Conservation (phyloP, 352 stramenopile genomes). For the Peronospora belbahrii region DNA sequence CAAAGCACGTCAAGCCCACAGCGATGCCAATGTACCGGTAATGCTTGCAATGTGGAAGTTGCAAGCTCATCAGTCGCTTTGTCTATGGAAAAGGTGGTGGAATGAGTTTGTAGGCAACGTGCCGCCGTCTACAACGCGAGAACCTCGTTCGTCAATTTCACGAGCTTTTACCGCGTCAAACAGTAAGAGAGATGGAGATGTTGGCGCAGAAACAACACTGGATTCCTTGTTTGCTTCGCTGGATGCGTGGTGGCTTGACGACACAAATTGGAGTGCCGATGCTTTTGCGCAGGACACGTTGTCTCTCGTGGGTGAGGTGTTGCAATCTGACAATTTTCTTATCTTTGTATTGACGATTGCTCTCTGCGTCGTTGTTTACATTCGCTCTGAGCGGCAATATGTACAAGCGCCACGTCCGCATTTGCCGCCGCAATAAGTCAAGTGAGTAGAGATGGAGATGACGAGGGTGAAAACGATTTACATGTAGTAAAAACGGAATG, state of each 20-base stretch:
- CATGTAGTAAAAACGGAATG: slow-evolving; percentile 23
- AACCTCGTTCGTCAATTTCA: background rate
- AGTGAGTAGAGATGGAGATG: slow-evolving; percentile 12
- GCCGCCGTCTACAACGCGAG: slow-evolving; percentile 12
- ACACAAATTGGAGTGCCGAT: slow-evolving; percentile 8
- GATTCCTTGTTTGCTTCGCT: slow-evolving; percentile 24
- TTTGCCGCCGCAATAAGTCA: slow-evolving; percentile 18
- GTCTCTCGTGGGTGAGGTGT: slow-evolving; percentile 22
- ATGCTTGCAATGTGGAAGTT: slow-evolving; percentile 82
- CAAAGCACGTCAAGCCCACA: slow-evolving; percentile 56
- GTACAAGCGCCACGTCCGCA: slow-evolving; percentile 26
- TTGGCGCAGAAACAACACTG: background rate
- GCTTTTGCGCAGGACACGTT: slow-evolving; percentile 7
- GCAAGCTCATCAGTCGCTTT: slow-evolving; percentile 42
- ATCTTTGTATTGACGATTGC: slow-evolving; percentile 54
- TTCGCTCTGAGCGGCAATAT: slow-evolving; percentile 64
- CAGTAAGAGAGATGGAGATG: background rate
- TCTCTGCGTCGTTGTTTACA: slow-evolving; percentile 65
- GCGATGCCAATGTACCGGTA: slow-evolving; percentile 70
- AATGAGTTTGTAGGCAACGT: slow-evolving; percentile 51
- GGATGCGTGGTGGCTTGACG: slow-evolving; percentile 28
- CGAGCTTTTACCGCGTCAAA: background rate
- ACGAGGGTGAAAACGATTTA: slow-evolving; percentile 1
- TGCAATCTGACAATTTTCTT: slow-evolving; percentile 61
- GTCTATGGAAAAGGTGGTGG: slow-evolving; percentile 56